Evolutionary conservation across 169 alveolate species (phyloP).

Genomic region (Cryptosporidium muris): DNA sequence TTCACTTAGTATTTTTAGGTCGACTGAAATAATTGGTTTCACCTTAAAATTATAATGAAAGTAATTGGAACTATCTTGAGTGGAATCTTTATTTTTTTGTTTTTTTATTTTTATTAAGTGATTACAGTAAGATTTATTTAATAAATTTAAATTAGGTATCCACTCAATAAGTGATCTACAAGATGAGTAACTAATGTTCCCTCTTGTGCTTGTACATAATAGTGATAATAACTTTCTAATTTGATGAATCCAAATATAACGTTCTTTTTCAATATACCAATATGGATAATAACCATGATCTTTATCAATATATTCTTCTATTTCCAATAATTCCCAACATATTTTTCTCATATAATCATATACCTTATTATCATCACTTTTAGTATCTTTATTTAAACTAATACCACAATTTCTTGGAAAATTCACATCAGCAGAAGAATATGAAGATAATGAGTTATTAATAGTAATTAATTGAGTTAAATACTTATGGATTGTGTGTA

Average conservation of each 20-base stretch:
- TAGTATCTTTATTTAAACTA: neutral
- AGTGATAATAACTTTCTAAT: conserved; percentile 53
- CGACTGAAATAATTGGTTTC: conserved; percentile 45
- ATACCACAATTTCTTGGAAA: conserved; percentile 60
- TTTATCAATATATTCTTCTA: conserved; percentile 51
- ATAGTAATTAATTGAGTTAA: conserved; percentile 1
- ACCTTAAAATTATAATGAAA: conserved; percentile 1
- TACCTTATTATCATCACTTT: neutral
- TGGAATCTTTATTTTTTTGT: conserved; percentile 1
- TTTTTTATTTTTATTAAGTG: neutral
- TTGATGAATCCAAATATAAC: conserved; percentile 60
- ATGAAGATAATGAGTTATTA: conserved; percentile 2
- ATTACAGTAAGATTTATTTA: conserved; percentile 28
- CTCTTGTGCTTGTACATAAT: conserved; percentile 1
- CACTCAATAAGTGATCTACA: conserved; percentile 67
- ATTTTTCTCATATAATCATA: conserved; percentile 33
- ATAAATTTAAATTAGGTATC: conserved; percentile 64
- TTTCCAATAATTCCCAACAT: conserved; percentile 62
- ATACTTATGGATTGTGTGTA: conserved; percentile 26
- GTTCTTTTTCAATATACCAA: conserved; percentile 53
- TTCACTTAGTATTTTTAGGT: conserved; percentile 25
- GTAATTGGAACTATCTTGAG: neutral
- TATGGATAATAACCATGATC: conserved; percentile 53
- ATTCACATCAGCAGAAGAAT: neutral
- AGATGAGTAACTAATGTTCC: conserved; percentile 40